Evolutionary conservation across 805 yeast species (phyloP).

Genomic region (Cyberlindnera euphorbiae): DNA sequence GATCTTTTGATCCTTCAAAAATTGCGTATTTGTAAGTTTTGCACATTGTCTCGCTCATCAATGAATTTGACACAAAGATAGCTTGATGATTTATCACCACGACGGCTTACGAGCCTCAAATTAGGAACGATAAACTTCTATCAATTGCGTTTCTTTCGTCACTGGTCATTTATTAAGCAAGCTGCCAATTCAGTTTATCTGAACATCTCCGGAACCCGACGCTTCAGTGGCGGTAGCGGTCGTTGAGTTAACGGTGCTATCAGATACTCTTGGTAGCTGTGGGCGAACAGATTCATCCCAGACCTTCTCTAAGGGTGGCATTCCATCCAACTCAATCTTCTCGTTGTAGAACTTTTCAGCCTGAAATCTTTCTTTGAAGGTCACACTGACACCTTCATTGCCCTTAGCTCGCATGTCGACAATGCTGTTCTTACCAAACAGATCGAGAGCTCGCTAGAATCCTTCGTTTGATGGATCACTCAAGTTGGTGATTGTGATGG

Average conservation of each 20-base stretch:
- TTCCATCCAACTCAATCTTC: slow-evolving; percentile 9
- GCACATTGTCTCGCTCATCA: too few relatives aligned
- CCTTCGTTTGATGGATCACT: slow-evolving; percentile 13
- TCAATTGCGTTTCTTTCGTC: too few relatives aligned
- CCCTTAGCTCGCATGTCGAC: slow-evolving; percentile 5
- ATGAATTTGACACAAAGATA: too few relatives aligned
- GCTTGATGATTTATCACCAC: too few relatives aligned
- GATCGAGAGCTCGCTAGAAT: slow-evolving; percentile 13
- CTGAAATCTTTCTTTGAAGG: slow-evolving; percentile 20
- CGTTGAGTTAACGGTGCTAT: neutral
- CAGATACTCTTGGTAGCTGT: neutral
- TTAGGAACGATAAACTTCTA: too few relatives aligned
- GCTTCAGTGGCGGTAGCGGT: neutral
- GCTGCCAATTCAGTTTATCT: too few relatives aligned
- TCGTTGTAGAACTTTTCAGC: slow-evolving; percentile 23
- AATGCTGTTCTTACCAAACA: slow-evolving; percentile 15
- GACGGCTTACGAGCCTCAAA: too few relatives aligned
- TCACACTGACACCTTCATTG: slow-evolving; percentile 12
- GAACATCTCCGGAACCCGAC: neutral
- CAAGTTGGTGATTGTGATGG: slow-evolving; percentile 18
- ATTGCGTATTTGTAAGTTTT: too few relatives aligned
- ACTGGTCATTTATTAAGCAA: too few relatives aligned
- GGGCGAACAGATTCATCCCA: slow-evolving; percentile 22
- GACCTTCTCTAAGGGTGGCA: slow-evolving; percentile 9
- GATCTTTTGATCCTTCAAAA: too few relatives aligned